These are phyloP conservation scores for Saturnispora sekii DNA, from an alignment of 805 yeast species.

Conservation along the genomic window DNA sequence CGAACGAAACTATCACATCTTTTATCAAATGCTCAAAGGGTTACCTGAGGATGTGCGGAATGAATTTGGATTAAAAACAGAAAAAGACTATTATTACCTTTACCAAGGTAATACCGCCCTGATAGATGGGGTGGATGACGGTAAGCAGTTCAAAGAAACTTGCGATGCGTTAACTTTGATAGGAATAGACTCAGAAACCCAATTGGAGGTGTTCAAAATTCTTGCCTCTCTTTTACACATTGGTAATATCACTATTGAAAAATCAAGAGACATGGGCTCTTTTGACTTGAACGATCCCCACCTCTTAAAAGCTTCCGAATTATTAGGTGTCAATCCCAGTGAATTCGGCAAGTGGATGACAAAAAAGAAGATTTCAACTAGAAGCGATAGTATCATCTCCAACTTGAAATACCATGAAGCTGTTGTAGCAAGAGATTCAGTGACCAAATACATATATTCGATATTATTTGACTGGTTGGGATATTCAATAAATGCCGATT, in stretches of 20 bases:
- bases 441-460: slow-evolving; percentile 86
- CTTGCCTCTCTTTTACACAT: slow-evolving; percentile 84
- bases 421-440: slow-evolving; percentile 85
- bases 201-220: slow-evolving; percentile 60
- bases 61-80: slow-evolving; percentile 48
- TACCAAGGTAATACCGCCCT: slow-evolving; percentile 72
- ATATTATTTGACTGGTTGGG: slow-evolving; percentile 94
- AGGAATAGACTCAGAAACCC: slow-evolving; percentile 55
- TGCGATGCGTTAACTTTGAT: slow-evolving; percentile 67
- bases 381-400: slow-evolving; percentile 84
- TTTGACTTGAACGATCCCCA: slow-evolving; percentile 78
- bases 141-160: slow-evolving; percentile 65
- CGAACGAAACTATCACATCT: slow-evolving; percentile 92
- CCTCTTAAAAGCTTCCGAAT: slow-evolving; percentile 67
- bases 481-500: slow-evolving; percentile 65
- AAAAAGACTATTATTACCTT: slow-evolving; percentile 66
- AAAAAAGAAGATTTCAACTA: slow-evolving; percentile 82
- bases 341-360: slow-evolving; percentile 82
- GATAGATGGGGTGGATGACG: slow-evolving; percentile 75
- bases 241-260: slow-evolving; percentile 82
- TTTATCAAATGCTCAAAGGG: slow-evolving; percentile 82
- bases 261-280: slow-evolving; percentile 74
- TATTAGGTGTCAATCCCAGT: slow-evolving; percentile 67
- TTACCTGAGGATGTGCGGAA: slow-evolving; percentile 46
- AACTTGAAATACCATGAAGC: slow-evolving; percentile 78